phyloP scores from a whole-genome alignment of 768 basidiomycete species.

The Trametes cubensis region DNA sequence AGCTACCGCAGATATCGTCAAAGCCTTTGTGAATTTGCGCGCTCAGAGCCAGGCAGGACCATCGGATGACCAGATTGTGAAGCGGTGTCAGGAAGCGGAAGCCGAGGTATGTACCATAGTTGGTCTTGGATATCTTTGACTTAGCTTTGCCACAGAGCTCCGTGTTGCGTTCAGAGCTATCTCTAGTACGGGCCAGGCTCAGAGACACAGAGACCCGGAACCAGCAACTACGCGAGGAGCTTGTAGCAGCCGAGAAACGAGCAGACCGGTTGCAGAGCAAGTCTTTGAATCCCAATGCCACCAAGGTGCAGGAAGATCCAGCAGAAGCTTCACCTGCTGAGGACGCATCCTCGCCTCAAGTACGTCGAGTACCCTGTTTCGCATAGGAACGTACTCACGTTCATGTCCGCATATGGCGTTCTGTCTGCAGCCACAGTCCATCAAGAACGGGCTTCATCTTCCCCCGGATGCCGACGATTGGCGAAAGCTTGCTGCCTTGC shows the following conservation, averaged over 20 bases:
- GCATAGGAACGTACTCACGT: too few relatives aligned
- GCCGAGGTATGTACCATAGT: slow-evolving; percentile 27
- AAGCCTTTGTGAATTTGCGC: slow-evolving; percentile 29
- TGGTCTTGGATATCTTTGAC: too few relatives aligned
- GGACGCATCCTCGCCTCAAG: slow-evolving; percentile 66
- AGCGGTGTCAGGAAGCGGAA: slow-evolving; percentile 26
- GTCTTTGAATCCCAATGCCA: slow-evolving; percentile 16
- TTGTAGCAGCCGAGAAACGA: slow-evolving; percentile 32
- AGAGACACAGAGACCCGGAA: slow-evolving; percentile 28
- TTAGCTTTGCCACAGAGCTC: slow-evolving; percentile 20
- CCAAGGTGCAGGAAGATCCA: slow-evolving; percentile 29
- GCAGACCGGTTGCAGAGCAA: slow-evolving; percentile 33
- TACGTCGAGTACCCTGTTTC: slow-evolving; percentile 54
- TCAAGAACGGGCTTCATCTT: slow-evolving; percentile 22
- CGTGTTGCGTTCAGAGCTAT: slow-evolving; percentile 32
- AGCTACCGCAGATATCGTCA: slow-evolving; percentile 31
- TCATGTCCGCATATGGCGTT: too few relatives aligned
- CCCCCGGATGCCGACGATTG: slow-evolving; percentile 41
- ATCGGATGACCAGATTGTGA: slow-evolving; percentile 23
- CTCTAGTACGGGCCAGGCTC: slow-evolving; percentile 30
- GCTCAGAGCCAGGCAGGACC: slow-evolving; percentile 17
- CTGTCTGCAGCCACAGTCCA: too few relatives aligned
- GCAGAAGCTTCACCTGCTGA: slow-evolving; percentile 50
- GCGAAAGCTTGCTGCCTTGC: slow-evolving; percentile 44
- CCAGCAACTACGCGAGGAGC: slow-evolving; percentile 29